Percentiles rank a stretch among this genome's conserved stretches.
Evolutionary conservation across 176 grass and related monocot species (phyloP).

Genomic region (Guadua angustifolia): DNA sequence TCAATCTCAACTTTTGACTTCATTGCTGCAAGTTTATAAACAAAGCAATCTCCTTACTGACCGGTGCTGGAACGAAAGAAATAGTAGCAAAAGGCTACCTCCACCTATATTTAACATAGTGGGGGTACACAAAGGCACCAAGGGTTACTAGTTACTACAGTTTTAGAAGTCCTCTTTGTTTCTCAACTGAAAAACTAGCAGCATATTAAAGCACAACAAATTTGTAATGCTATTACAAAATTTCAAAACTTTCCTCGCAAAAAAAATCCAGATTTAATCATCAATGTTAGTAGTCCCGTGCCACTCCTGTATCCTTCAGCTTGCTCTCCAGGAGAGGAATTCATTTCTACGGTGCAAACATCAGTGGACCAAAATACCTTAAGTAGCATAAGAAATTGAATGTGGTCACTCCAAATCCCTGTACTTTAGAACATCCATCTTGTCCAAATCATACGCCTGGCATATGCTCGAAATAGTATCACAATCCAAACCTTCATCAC

Average conservation of each 20-base stretch:
- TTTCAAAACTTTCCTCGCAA: not conserved
- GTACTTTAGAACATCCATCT: constrained; percentile 80
- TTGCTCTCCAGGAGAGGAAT: constrained; percentile 24
- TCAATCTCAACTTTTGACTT: not conserved
- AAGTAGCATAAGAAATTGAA: not conserved
- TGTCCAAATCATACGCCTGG: constrained; percentile 66
- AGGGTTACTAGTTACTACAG: not conserved
- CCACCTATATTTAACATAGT: constrained; percentile 37
- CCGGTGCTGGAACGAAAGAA: constrained; percentile 4
- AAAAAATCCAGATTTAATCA: not conserved
- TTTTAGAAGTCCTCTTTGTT: constrained; percentile 23
- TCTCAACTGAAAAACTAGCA: not conserved
- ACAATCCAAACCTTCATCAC: constrained; percentile 71
- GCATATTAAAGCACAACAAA: not conserved
- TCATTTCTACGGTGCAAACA: constrained; percentile 8
- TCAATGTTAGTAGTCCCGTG: constrained; percentile 15
- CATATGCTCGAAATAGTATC: constrained; percentile 70
- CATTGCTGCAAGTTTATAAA: not conserved
- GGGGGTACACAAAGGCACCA: not conserved
- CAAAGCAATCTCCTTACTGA: not conserved
- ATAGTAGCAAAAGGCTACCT: not conserved
- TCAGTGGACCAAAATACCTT: constrained; percentile 9
- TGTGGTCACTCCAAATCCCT: constrained; percentile 59
- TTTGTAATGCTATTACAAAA: not conserved
- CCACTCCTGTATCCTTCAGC: constrained; percentile 26